Evolutionary conservation across 768 basidiomycete species (phyloP), one percentile per base, ranked within the genome.

Genomic region (Lactarius pseudohatsudake): DNA sequence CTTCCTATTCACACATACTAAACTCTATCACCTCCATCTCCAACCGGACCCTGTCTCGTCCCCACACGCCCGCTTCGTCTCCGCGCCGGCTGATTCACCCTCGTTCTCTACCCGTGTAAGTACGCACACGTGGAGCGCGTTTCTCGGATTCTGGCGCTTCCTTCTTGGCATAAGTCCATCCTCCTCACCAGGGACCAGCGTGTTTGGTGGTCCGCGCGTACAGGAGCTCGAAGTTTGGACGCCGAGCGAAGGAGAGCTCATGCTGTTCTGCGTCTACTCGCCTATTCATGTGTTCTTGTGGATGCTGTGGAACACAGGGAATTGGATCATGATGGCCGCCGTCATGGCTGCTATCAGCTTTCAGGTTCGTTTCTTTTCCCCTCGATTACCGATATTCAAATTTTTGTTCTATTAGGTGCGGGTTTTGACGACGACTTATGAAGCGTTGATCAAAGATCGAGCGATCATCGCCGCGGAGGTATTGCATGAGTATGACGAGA

Each of bases 181-280:
- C n/a, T 66, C 62, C 18, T 70, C 72, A 18, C 67, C 69, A 43
- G 55, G 59, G 22, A 54, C 57, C 32, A 59, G 64, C 34, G 68
- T 64, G 32, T 64, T 54, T 4, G 66, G 65, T 15, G 59, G 54
- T n/a, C 64, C 65, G 34, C 80, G 81, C 55, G 83, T 93, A n/a
- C 91, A 92, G 73, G 87, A 91, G 73, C 76, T 94, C 59, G 86
- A 90, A 60, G 81, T 90, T 57, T 94, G 92, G 92, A 79, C 82
- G 15, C 92, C 93, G 3, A 86, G 85, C 22, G 85, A 87, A 69
- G 76, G 90, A 47, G 90, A 93, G 73, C 79, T 85, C 68, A 81
- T 81, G 69, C 77, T 94, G 36, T 88, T 94, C 67, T 81, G 83
- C 50, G 76, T 92, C 30, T 94, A 93, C 76, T 94, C 92, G 1